Base-by-base conservation (phyloP, 2,329 filamentous ascomycete species). In the Parafenestella ontariensis region DNA sequence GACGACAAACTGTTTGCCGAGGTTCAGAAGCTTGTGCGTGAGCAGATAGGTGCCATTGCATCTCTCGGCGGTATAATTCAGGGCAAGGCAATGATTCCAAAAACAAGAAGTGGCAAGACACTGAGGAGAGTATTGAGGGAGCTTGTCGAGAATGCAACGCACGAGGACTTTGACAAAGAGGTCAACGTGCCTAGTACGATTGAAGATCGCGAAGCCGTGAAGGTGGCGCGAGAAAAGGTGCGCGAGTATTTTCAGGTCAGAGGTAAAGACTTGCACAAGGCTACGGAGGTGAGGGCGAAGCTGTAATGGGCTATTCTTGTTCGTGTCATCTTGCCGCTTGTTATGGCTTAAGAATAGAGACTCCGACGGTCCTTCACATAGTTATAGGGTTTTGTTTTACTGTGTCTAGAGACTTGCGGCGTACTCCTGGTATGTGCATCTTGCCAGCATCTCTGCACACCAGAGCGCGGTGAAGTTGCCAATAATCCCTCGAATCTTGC, bases 51-150 rank as follows among this genome's bases (percentile, higher is more conserved):
- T 6, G 87, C 90, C 20, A 96, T 98, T 59, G 93, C 94, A 1
- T 86, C 86, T 1, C 82, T 98, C 0, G 92, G 92, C 8, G 93
- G 93, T 2, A 89, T 96, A 68, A 89, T 96, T 47, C 90, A 92
- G 61, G 91, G 91, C 34, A 87, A 87, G 62, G 88, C 88, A 15
- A 93, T 96, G 83, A 96, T 97, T 47, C 93, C 94, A 5, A 93
- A 93, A 80, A 97, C 94, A 15, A 79, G 93, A 24, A 92, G 89
- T n/a, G 94, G 94, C 24, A 98, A 97, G 83, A 96, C 92, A 4
- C 76, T 97, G 54, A 82, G 93, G 3, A 82, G 93, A 21, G 91
- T 96, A 28, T 77, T 97, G 72, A 83, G 91, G 28, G 91, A 96
- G 77, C 78, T 97, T 62, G 78, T 96, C 15, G 93, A 97, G 78